These are phyloP conservation scores for Ophiocordyceps robertsii DNA, from an alignment of 2,329 filamentous ascomycete species.

Conservation along the genomic window DNA sequence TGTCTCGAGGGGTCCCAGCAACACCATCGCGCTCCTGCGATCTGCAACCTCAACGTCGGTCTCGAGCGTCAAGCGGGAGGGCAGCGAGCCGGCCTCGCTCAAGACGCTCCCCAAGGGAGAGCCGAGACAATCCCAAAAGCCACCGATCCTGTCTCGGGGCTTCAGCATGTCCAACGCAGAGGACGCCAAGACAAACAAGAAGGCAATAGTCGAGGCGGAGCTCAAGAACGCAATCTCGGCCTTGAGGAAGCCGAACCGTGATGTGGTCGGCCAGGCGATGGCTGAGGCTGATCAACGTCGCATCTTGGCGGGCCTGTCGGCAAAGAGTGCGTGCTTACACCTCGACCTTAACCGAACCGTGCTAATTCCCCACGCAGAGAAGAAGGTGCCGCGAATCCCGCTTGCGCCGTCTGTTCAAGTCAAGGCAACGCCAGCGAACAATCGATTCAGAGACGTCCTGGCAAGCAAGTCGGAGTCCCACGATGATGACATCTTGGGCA, in stretches of 20 bases:
- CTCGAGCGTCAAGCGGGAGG: slow-evolving; percentile 53
- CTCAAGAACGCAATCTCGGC: slow-evolving; percentile 61
- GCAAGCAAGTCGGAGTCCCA: slow-evolving; percentile 14
- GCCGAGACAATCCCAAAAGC: slow-evolving; percentile 25
- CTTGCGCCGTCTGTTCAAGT: slow-evolving; percentile 29
- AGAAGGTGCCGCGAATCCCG: slow-evolving; percentile 32
- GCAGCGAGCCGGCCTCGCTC: slow-evolving; percentile 43
- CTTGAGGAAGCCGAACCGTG: slow-evolving; percentile 63
- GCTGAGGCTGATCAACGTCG: slow-evolving; percentile 55
- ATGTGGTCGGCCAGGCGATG: slow-evolving; percentile 51
- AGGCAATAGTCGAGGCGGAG: slow-evolving; percentile 55
- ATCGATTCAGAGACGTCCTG: slow-evolving; percentile 38
- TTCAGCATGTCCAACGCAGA: slow-evolving; percentile 36
- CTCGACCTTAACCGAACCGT: not conserved
- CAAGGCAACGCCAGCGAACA: slow-evolving; percentile 44
- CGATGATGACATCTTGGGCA: slow-evolving; percentile 8
- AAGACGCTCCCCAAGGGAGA: slow-evolving; percentile 34
- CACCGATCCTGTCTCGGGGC: slow-evolving; percentile 21
- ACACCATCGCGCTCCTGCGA: slow-evolving; percentile 49
- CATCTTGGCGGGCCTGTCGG: slow-evolving; percentile 28
- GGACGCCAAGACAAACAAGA: slow-evolving; percentile 48
- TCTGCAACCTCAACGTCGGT: slow-evolving; percentile 52
- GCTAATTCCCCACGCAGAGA: slow-evolving; percentile 22
- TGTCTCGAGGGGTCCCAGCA: slow-evolving; percentile 42
- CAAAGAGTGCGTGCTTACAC: slow-evolving; percentile 29